Evolutionary conservation across 441 rosid species (phyloP).

Genomic region (Bruguiera hainesii): DNA sequence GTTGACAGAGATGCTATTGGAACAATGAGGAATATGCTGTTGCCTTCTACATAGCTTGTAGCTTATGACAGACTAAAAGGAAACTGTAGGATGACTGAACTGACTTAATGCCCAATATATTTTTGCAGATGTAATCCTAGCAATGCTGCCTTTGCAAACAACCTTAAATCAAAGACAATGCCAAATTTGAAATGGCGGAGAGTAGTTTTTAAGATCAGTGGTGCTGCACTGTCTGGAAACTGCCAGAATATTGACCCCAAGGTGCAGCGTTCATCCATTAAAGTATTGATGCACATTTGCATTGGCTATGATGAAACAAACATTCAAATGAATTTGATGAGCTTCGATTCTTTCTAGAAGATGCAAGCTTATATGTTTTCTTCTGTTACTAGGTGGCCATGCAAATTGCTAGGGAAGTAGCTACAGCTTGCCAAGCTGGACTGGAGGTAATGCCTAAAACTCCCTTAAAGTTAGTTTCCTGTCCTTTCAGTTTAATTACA

Average conservation of each 20-base stretch:
- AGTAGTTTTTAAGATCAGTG: conserved; percentile 81
- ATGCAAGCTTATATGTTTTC: conserved; percentile 12
- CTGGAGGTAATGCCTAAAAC: conserved; percentile 48
- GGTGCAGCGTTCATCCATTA: conserved; percentile 33
- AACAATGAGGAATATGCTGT: neutral
- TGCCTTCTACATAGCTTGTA: neutral
- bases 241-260: conserved; percentile 76
- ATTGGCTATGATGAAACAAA: conserved; percentile 1
- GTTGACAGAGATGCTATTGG: no score
- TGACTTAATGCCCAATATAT: neutral
- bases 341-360: neutral
- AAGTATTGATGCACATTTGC: neutral
- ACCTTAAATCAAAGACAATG: conserved; percentile 40
- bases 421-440: conserved; percentile 66
- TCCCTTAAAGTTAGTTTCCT: conserved; percentile 1
- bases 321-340: neutral
- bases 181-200: conserved; percentile 73
- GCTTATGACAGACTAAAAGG: neutral
- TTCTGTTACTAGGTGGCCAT: conserved; percentile 47
- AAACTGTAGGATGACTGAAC: neutral
- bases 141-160: conserved; percentile 24
- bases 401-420: conserved; percentile 76
- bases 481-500: conserved; percentile 13
- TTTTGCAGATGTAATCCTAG: conserved; percentile 26
- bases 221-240: conserved; percentile 69